Evolutionary conservation across 2,329 filamentous ascomycete species (phyloP).

Genomic region (Colletotrichum truncatum): DNA sequence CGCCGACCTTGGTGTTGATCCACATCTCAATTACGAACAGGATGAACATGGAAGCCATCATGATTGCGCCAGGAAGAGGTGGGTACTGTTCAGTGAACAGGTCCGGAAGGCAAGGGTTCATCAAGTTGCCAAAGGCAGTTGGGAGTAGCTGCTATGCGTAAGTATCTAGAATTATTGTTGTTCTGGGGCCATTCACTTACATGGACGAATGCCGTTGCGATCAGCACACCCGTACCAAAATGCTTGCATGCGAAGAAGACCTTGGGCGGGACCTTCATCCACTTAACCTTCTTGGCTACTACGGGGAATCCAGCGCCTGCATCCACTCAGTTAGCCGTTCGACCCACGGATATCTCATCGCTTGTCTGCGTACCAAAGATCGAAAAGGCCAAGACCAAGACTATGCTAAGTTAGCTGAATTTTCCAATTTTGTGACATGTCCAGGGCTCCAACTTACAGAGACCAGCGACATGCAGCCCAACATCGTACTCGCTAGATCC

Average conservation of each 20-base stretch:
- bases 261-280: slow-evolving; percentile 65
- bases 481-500: slow-evolving; percentile 50
- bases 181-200: slow-evolving; percentile 47
- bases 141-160: slow-evolving; percentile 57
- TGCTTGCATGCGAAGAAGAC: slow-evolving; percentile 72
- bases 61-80: slow-evolving; percentile 70
- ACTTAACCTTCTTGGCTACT: slow-evolving; percentile 62
- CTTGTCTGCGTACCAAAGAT: slow-evolving; percentile 43
- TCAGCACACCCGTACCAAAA: slow-evolving; percentile 76
- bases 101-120: slow-evolving; percentile 64
- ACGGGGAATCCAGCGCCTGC: slow-evolving; percentile 61
- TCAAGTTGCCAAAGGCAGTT: slow-evolving; percentile 64
- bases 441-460: slow-evolving; percentile 46
- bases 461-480: slow-evolving; percentile 48
- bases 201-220: slow-evolving; percentile 80
- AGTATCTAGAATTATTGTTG: neutral
- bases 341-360: neutral
- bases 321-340: slow-evolving; percentile 21
- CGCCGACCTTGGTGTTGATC: slow-evolving; percentile 66
- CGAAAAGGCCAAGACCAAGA: slow-evolving; percentile 50
- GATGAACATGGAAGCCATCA: slow-evolving; percentile 69
- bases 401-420: slow-evolving; percentile 36
- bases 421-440: neutral
- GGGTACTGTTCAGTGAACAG: slow-evolving; percentile 69
- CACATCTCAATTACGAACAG: slow-evolving; percentile 72